Base-by-base conservation (phyloP, 306 rosid genomes). In the Inga oerstediana region DNA sequence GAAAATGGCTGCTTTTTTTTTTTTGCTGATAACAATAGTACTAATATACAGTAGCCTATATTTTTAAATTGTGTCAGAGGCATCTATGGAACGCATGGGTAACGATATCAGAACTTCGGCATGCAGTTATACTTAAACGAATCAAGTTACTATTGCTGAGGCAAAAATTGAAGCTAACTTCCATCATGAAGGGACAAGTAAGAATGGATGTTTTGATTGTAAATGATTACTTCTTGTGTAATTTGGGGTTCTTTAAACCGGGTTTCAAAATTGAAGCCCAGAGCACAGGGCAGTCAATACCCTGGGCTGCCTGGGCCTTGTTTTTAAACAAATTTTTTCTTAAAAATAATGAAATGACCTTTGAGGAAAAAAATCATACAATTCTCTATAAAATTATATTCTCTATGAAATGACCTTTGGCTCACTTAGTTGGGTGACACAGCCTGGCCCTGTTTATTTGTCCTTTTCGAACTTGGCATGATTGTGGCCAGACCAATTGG, bases 31-130 rank as follows among this genome's bases (percentile, higher is more conserved):
- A 77, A 49, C 45, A 32, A 61, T 74, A 62, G 80, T 72, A 48
- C 32, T 83, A 39, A 74, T 81, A 69, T 84, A 72, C 46, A 79
- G 27, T 68, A 82, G 66, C 71, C 62, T 67, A 46, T 86, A 83
- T 81, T 48, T 72, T 83, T 89, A 79, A 49, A 54, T 81, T 86
- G 78, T 81, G 67, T 81, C 97, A 97, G 99, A 92, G 85, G 86
- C 91, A 91, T 87, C 83, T 97, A 70, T 97, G 99, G 99, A 94
- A 97, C 89, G 98, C 97, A 70, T 97, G 98, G 99, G 98, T 94
- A 78, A 88, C 97, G 70, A 97, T 89, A 75, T 97, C 99, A 71
- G 99, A 97, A 84, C 93, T 97, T 52, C 94, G 98, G 79, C 98
- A 97, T 81, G 88, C 94, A 75, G 99, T 97, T 86, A 97, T 97